These are phyloP conservation scores for Pseudocercospora eumusae DNA, from an alignment of 2,329 filamentous ascomycete genomes.

Conservation along the genomic window DNA sequence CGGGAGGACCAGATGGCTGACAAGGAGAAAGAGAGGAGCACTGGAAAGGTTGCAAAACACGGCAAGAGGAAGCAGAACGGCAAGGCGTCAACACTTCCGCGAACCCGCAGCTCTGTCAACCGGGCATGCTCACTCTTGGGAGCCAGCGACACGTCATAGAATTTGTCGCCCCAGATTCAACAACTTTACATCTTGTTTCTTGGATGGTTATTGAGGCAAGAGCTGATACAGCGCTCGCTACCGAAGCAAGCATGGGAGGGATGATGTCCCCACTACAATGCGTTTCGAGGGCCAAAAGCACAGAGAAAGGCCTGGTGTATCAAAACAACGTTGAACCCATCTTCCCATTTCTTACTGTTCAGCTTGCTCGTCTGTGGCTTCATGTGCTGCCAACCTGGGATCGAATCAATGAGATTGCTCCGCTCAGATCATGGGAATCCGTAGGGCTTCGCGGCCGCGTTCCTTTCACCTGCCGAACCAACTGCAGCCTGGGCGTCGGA, in stretches of 20 bases:
- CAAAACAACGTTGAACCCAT: too few species aligned
- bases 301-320: too few species aligned
- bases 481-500: too few species aligned
- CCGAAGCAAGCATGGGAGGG: too few species aligned
- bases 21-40: background rate
- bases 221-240: too few species aligned
- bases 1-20: background rate
- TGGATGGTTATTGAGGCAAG: too few species aligned
- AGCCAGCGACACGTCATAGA: background rate
- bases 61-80: background rate
- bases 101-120: background rate
- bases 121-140: background rate
- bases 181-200: background rate
- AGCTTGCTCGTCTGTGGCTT: too few species aligned
- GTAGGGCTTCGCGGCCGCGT: background rate
- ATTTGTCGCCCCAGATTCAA: background rate
- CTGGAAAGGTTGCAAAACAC: background rate
- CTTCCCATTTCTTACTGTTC: too few species aligned
- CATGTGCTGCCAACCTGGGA: too few species aligned
- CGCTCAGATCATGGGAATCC: background rate
- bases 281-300: too few species aligned
- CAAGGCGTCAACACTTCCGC: background rate
- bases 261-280: too few species aligned
- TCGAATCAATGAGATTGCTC: background rate
- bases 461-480: background rate